phyloP scores from a whole-genome alignment of 2,329 filamentous ascomycete genomes.

The Allantophomopsis cytisporea region DNA sequence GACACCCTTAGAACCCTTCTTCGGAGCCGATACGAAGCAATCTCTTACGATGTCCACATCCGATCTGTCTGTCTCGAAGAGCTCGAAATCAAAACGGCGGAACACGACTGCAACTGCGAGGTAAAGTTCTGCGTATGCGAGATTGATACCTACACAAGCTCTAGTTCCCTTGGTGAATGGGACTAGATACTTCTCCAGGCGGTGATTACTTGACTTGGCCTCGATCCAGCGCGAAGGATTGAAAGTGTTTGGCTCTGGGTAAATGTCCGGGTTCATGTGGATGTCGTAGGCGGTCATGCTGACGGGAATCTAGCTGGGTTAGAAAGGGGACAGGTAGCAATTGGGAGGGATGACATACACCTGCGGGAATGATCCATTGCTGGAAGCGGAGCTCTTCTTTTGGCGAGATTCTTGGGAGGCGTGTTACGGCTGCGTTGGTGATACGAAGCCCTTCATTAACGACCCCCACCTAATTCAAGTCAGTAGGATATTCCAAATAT shows the following conservation, averaged over 20 bases:
- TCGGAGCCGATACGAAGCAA: not conserved
- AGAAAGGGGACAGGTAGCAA: not conserved
- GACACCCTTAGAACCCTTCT: not conserved
- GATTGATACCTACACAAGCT: conserved; percentile 4
- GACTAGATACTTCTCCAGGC: conserved; percentile 5
- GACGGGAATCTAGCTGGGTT: conserved; percentile 4
- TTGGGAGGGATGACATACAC: conserved; percentile 3
- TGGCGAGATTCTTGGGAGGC: conserved; percentile 5
- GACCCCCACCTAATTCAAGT: conserved; percentile 3
- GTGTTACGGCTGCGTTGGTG: conserved; percentile 5
- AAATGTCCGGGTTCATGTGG: conserved; percentile 19
- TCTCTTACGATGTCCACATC: conserved; percentile 6
- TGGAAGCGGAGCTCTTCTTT: conserved; percentile 4
- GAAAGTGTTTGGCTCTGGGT: conserved; percentile 9
- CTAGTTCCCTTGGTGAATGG: conserved; percentile 5
- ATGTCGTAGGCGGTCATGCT: conserved; percentile 5
- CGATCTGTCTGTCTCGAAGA: conserved; percentile 6
- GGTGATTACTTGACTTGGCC: too few species aligned
- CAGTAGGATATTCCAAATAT: too few species aligned
- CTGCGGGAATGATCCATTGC: conserved; percentile 7
- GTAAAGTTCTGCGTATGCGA: conserved; percentile 5
- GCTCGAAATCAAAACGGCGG: conserved; percentile 3
- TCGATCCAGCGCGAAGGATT: conserved; percentile 23
- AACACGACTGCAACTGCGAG: not conserved
- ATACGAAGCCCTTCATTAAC: conserved; percentile 11